Evolutionary conservation across 2,329 filamentous ascomycete species (phyloP).

Genomic region (Phoma herbarum): DNA sequence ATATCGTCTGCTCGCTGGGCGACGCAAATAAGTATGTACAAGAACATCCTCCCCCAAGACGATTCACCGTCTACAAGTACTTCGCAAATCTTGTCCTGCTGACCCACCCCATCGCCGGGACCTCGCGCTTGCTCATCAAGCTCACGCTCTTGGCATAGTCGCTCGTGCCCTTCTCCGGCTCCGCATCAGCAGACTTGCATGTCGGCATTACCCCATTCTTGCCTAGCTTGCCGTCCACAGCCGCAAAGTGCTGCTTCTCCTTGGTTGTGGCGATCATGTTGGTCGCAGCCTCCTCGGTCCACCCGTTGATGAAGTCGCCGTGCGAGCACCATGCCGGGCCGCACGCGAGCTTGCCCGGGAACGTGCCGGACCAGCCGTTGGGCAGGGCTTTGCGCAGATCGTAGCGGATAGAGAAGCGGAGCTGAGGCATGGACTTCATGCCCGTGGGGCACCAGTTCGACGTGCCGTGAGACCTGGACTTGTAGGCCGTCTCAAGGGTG

Average conservation of each 20-base stretch:
- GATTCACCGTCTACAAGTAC: conserved; percentile 6
- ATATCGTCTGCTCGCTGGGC: not conserved
- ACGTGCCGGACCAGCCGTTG: conserved; percentile 56
- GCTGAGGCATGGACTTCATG: conserved; percentile 58
- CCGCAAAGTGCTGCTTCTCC: conserved; percentile 48
- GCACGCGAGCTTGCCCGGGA: conserved; percentile 57
- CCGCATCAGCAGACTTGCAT: conserved; percentile 53
- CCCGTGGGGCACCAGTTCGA: conserved; percentile 50
- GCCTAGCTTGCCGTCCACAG: conserved; percentile 50
- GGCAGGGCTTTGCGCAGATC: conserved; percentile 56
- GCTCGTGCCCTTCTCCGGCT: conserved; percentile 54
- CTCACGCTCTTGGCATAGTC: conserved; percentile 53
- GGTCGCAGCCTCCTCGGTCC: conserved; percentile 53
- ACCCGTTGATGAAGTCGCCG: conserved; percentile 61
- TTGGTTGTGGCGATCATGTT: conserved; percentile 54
- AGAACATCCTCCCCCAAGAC: not conserved
- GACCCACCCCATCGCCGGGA: conserved; percentile 12
- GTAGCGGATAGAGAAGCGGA: conserved; percentile 60
- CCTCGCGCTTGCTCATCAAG: conserved; percentile 32
- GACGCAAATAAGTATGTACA: conserved; percentile 7
- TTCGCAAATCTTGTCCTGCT: conserved; percentile 17
- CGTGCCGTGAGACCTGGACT: conserved; percentile 30
- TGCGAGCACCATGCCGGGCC: conserved; percentile 55
- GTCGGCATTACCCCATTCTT: conserved; percentile 41
- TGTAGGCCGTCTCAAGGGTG: conserved; percentile 50